These are phyloP conservation scores for Pelargonium australe DNA, from an alignment of 441 rosid species.

Conservation along the genomic window DNA sequence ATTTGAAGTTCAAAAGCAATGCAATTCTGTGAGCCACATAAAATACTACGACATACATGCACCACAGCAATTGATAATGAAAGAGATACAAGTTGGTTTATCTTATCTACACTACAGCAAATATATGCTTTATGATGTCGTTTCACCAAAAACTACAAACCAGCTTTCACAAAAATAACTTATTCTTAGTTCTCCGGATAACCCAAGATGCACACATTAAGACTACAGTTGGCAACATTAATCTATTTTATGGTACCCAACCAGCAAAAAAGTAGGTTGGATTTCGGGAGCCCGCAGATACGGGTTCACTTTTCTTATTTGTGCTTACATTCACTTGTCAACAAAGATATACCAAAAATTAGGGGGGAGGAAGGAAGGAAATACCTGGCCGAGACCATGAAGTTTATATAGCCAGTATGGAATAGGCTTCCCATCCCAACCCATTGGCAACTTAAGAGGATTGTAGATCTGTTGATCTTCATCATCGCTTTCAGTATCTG, in stretches of 20 bases:
- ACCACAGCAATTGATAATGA: too few relatives aligned
- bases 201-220: too few relatives aligned
- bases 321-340: not conserved
- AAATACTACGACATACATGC: too few relatives aligned
- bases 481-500: conserved; percentile 92
- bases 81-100: too few relatives aligned
- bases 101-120: too few relatives aligned
- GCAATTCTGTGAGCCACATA: not conserved
- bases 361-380: conserved; percentile 7
- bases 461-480: conserved; percentile 91
- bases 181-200: not conserved
- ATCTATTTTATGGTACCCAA: not conserved
- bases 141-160: not conserved
- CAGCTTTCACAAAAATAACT: not conserved
- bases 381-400: conserved; percentile 98
- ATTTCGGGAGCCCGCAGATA: too few relatives aligned
- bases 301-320: not conserved
- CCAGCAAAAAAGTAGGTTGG: not conserved
- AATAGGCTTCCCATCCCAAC: conserved; percentile 99
- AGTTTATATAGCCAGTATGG: conserved; percentile 99
- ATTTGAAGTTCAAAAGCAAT: conserved; percentile 9
- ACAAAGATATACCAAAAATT: not conserved
- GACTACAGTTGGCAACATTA: too few relatives aligned
- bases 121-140: too few relatives aligned
- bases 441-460: conserved; percentile 95